Base-by-base conservation (phyloP, 129 eudicot species). In the Rutidosis leptorrhynchoides region DNA sequence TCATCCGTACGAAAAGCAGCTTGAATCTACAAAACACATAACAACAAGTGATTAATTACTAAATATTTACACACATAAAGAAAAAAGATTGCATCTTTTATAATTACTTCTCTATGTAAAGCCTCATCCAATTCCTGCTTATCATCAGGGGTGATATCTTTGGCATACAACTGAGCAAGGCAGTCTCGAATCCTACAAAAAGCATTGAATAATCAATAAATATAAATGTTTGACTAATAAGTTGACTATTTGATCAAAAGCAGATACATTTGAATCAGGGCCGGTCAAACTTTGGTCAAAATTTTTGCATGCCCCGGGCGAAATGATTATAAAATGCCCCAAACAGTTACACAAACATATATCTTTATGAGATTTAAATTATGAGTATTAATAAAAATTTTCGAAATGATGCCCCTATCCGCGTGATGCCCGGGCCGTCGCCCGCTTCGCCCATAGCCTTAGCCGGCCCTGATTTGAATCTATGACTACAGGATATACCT, bases 1-100 rank as follows among this genome's bases (percentile, higher is more conserved):
- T 93, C 99, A 77, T 93, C 99, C 7, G 99, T 93, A 37, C 96
- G 95, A 58, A 93, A 93, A 64, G 99, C 99, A 76, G 99, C 99
- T 89, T 94, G 99, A 67, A 94, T 94, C 99, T 94, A 83, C 75
- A 66, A 58, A 64, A 21, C 16, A 53, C 64, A 62, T 26, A 33
- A 48, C 15, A 15, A 17, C 23, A 51, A 51, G 51, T 26, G 42
- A 67, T 58, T 58, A 54, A 54, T 14, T 14, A n/a, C 29, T 4
- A 55, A 19, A 40, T 4, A 19, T 7, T 22, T n/a, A n/a, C n/a
- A 53, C n/a, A 42, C 2, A 48, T 26, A 53, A 22, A 17, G 11
- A 12, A n/a, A 4, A 4, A 57, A 5, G 30, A 29, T 64, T 64
- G 42, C 20, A 35, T 43, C 73, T 17, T 40, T 45, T 37, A 68